Conservation (phyloP, 1,284 basidiomycete species). For the Stygiomarasmius scandens region DNA sequence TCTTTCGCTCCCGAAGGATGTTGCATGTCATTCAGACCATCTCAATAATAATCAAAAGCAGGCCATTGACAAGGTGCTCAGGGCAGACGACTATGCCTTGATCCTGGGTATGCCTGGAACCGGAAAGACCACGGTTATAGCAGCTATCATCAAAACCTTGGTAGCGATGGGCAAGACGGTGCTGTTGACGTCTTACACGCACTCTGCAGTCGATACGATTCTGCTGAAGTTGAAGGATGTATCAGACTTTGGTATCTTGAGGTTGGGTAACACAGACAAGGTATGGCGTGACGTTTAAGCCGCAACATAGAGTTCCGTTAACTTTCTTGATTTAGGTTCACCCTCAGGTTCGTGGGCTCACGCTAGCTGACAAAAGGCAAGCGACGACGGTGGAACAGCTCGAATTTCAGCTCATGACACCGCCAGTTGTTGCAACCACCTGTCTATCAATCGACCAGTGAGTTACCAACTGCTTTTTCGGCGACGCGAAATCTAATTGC, state of each 20-base stretch:
- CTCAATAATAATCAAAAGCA: conserved; percentile 79
- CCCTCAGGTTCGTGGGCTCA: conserved; percentile 73
- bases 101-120: conserved; percentile 98
- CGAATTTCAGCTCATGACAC: conserved; percentile 79
- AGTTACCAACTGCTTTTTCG: conserved; percentile 37
- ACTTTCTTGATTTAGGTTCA: conserved; percentile 59
- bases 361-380: conserved; percentile 57
- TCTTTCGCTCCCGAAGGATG: conserved; percentile 18
- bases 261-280: conserved; percentile 92
- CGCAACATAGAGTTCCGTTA: neutral
- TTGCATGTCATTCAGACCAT: conserved; percentile 25
- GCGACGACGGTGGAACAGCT: conserved; percentile 75
- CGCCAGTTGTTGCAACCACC: conserved; percentile 95
- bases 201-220: conserved; percentile 97
- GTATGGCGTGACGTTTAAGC: conserved; percentile 44
- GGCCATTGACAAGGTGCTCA: conserved; percentile 77
- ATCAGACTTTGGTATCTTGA: conserved; percentile 73
- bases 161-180: conserved; percentile 86
- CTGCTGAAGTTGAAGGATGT: conserved; percentile 75
- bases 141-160: conserved; percentile 82
- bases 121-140: conserved; percentile 96
- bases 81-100: conserved; percentile 88
- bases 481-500: too few relatives aligned
- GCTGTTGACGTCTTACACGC: conserved; percentile 91
- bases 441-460: conserved; percentile 93